These are phyloP conservation scores for Hypomyces perniciosus DNA, from an alignment of 2,329 filamentous ascomycete genomes.

Conservation along the genomic window DNA sequence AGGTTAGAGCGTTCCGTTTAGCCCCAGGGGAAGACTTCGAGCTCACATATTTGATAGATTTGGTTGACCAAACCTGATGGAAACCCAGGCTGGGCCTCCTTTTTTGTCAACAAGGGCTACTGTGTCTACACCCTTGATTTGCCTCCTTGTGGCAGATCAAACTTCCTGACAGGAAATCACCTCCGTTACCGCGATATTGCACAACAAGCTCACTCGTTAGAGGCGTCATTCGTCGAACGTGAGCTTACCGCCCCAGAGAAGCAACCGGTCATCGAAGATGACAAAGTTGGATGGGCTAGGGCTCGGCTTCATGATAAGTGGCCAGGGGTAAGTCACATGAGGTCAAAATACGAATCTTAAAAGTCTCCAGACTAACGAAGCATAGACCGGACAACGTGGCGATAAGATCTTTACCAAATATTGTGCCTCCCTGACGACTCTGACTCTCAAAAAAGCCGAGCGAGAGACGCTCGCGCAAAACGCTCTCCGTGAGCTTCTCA, in stretches of 20 bases:
- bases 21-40: background rate
- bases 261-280: background rate
- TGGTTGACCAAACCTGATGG: constrained; percentile 44
- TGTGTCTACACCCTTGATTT: constrained; percentile 39
- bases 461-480: constrained; percentile 27
- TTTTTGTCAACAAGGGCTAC: constrained; percentile 36
- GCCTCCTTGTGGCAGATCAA: constrained; percentile 33
- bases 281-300: constrained; percentile 18
- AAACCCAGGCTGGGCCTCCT: constrained; percentile 39
- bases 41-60: constrained; percentile 21
- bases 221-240: constrained; percentile 20
- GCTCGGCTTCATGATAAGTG: constrained; percentile 31
- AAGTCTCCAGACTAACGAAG: background rate
- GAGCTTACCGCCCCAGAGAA: constrained; percentile 28
- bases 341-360: background rate
- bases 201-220: constrained; percentile 13
- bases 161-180: constrained; percentile 18
- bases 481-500: constrained; percentile 37
- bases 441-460: constrained; percentile 22
- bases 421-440: constrained; percentile 36
- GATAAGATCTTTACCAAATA: constrained; percentile 45
- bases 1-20: constrained; percentile 18
- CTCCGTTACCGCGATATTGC: constrained; percentile 16
- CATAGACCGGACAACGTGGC: constrained; percentile 30
- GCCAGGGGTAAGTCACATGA: constrained; percentile 28